These are phyloP conservation scores for Epichloe baconii DNA, from an alignment of 2,329 filamentous ascomycete species.

Conservation along the genomic window DNA sequence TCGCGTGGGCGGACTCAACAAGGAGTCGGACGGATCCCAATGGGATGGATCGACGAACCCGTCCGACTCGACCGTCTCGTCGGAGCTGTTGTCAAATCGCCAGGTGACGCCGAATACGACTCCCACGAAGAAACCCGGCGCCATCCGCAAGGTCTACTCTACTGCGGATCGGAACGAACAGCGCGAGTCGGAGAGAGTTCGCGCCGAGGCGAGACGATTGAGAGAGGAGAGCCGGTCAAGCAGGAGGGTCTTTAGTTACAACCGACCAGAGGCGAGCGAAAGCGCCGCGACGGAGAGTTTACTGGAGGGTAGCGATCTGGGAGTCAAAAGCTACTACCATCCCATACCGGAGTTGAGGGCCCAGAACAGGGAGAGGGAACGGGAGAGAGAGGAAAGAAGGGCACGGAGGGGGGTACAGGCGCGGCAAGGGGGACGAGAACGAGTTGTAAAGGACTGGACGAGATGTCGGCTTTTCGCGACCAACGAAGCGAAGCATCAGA, in stretches of 20 bases:
- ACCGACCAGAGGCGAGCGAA: conserved; percentile 26
- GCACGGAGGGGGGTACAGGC: conserved; percentile 22
- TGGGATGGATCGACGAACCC: conserved; percentile 66
- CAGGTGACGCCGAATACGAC: conserved; percentile 43
- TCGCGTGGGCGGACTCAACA: conserved; percentile 80
- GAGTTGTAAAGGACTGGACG: conserved; percentile 3
- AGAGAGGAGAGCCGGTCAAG: conserved; percentile 36
- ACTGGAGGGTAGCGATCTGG: conserved; percentile 31
- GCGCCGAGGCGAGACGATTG: conserved; percentile 42
- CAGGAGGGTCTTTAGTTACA: conserved; percentile 41
- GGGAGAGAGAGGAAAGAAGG: conserved; percentile 22
- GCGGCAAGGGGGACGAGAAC: conserved; percentile 20
- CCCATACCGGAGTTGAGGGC: conserved; percentile 38
- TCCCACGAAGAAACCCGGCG: conserved; percentile 28
- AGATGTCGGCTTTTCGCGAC: neutral
- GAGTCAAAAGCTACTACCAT: conserved; percentile 45
- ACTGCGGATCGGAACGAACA: conserved; percentile 39
- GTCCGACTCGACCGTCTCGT: conserved; percentile 45
- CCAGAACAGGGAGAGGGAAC: conserved; percentile 12
- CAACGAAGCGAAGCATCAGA: neutral
- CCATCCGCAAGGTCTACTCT: conserved; percentile 49
- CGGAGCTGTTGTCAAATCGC: conserved; percentile 46
- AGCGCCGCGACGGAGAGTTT: conserved; percentile 21
- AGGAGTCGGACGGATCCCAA: conserved; percentile 60
- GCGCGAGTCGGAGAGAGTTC: conserved; percentile 40